Conservation (phyloP, 257 asterid species). For the Rubia yunnanensis region DNA sequence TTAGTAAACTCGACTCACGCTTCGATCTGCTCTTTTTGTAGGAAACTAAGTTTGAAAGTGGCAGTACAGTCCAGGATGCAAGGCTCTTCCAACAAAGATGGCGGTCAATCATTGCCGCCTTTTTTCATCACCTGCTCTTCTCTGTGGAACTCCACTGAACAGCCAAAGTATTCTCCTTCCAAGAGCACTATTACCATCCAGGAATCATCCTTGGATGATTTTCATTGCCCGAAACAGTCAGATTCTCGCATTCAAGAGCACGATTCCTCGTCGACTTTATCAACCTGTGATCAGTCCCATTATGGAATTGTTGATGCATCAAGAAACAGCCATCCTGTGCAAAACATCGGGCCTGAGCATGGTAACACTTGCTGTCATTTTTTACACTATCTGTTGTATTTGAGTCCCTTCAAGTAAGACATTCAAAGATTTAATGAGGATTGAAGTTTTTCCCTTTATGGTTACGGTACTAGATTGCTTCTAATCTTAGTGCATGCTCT, state of each 20-base stretch:
- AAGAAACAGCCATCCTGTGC: constrained; percentile 24
- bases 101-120: constrained; percentile 21
- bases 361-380: constrained; percentile 25
- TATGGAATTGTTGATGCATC: constrained; percentile 23
- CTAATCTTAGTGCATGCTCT: constrained; percentile 4
- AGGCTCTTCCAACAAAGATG: constrained; percentile 28
- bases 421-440: not conserved
- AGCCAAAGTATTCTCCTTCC: constrained; percentile 23
- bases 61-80: constrained; percentile 31
- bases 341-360: constrained; percentile 27
- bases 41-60: constrained; percentile 7
- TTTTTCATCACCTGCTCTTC: constrained; percentile 28
- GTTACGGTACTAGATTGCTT: not conserved
- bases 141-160: constrained; percentile 33
- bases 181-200: constrained; percentile 18
- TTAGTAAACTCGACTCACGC: not conserved
- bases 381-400: not conserved
- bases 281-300: constrained; percentile 33
- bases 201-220: constrained; percentile 17
- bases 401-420: not conserved
- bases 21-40: not conserved
- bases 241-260: constrained; percentile 36
- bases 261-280: constrained; percentile 42
- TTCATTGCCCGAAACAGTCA: constrained; percentile 24
- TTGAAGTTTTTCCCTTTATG: not conserved